Conservation (phyloP, 1,284 basidiomycete species). For the Heterobasidion occidentale region DNA sequence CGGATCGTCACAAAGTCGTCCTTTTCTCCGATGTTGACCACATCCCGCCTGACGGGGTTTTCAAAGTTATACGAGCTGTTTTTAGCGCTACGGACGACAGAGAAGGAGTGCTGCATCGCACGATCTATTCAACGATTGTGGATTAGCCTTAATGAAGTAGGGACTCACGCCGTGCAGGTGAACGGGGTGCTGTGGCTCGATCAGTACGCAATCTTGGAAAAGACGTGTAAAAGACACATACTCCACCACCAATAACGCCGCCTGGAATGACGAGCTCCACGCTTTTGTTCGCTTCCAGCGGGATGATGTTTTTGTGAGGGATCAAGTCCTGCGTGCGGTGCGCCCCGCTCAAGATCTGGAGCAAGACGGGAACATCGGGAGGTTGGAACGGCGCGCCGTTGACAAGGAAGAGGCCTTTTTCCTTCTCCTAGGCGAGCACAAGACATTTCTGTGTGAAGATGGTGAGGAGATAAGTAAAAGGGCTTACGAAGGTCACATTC, state of each 20-base stretch:
- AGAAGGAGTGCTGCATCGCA: constrained; percentile 16
- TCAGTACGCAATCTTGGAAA: background rate
- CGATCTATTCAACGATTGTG: background rate
- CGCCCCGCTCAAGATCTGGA: constrained; percentile 16
- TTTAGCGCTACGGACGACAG: constrained; percentile 20
- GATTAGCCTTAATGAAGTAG: background rate
- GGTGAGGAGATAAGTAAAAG: background rate
- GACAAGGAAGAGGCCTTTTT: constrained; percentile 11
- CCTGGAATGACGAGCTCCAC: constrained; percentile 27
- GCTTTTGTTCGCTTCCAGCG: constrained; percentile 20
- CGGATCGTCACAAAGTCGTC: constrained; percentile 20
- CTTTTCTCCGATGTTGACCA: constrained; percentile 15
- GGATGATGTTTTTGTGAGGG: constrained; percentile 21
- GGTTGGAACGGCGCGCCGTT: constrained; percentile 18
- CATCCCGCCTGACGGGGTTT: constrained; percentile 26
- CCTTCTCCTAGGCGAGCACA: background rate
- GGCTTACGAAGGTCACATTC: constrained; percentile 13
- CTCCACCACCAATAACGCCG: constrained; percentile 15
- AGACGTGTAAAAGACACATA: background rate
- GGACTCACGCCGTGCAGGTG: constrained; percentile 26
- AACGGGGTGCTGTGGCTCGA: constrained; percentile 22
- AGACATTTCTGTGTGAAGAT: background rate
- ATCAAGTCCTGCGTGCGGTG: constrained; percentile 20
- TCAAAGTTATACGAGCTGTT: constrained; percentile 25
- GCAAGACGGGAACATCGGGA: constrained; percentile 19